A percentile compares a stretch with the other conserved stretches of the same genome.
These are phyloP conservation scores for Xerocomellus dryophilus DNA, from an alignment of 768 basidiomycete species.

Conservation along the genomic window DNA sequence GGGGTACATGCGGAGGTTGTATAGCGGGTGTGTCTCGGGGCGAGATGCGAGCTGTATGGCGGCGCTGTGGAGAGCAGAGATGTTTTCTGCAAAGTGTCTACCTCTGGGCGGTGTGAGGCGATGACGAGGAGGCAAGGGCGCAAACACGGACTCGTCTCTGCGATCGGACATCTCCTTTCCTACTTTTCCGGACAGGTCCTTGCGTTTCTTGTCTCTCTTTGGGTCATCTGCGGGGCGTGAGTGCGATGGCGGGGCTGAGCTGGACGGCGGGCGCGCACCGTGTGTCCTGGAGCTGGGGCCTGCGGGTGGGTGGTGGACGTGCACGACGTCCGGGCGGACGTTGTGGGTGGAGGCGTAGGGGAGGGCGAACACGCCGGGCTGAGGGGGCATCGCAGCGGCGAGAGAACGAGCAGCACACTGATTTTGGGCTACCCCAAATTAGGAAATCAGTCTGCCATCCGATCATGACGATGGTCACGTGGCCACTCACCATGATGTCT, in stretches of 20 bases:
- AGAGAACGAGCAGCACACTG: not conserved
- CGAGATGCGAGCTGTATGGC: slow-evolving; percentile 63
- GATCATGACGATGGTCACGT: slow-evolving; percentile 27
- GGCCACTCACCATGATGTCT: not conserved
- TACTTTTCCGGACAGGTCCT: slow-evolving; percentile 65
- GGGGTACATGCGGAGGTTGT: slow-evolving; percentile 70
- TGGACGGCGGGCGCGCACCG: slow-evolving; percentile 28
- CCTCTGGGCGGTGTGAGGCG: slow-evolving; percentile 39
- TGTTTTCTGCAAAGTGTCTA: slow-evolving; percentile 60
- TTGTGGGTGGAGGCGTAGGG: slow-evolving; percentile 52
- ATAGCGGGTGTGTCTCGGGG: slow-evolving; percentile 63
- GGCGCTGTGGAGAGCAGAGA: slow-evolving; percentile 56
- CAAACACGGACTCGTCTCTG: slow-evolving; percentile 64
- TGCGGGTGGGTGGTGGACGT: slow-evolving; percentile 40
- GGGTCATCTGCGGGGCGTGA: slow-evolving; percentile 37
- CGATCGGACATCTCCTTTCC: slow-evolving; percentile 73
- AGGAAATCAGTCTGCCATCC: slow-evolving; percentile 17
- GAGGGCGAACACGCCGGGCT: slow-evolving; percentile 65
- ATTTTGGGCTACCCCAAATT: slow-evolving; percentile 19
- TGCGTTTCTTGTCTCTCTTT: slow-evolving; percentile 64
- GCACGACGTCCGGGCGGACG: slow-evolving; percentile 36
- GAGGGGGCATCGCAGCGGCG: slow-evolving; percentile 53
- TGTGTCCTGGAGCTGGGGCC: slow-evolving; percentile 45
- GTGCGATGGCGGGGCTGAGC: slow-evolving; percentile 25
- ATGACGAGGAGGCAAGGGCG: not conserved